phyloP scores from a whole-genome alignment of 2,329 filamentous ascomycete genomes.

The Chalaropsis ovoidea region DNA sequence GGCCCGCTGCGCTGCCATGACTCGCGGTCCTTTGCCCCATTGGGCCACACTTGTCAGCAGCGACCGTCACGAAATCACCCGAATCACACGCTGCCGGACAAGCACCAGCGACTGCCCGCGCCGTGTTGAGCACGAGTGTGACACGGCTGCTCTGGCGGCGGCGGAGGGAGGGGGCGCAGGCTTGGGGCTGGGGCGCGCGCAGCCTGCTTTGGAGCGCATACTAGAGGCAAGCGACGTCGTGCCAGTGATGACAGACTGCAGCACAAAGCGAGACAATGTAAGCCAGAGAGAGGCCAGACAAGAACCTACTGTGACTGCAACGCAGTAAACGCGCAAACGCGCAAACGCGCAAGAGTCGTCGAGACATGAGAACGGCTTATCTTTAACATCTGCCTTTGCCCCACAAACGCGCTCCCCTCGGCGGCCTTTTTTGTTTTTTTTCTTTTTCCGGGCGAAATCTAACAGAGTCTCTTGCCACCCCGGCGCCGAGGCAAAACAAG shows the following conservation, averaged over 20 bases:
- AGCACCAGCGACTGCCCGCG: slow-evolving; percentile 30
- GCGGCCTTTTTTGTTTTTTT: too few relatives aligned
- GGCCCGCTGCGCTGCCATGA: not conserved
- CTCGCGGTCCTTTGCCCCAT: not conserved
- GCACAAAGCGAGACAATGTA: not conserved
- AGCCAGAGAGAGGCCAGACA: not conserved
- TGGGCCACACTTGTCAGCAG: not conserved
- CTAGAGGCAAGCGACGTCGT: too few relatives aligned
- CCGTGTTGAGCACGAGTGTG: slow-evolving; percentile 27
- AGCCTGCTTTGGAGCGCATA: too few relatives aligned
- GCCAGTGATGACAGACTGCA: too few relatives aligned
- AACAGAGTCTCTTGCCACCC: too few relatives aligned
- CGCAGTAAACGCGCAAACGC: slow-evolving; percentile 41
- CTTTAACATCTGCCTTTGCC: too few relatives aligned
- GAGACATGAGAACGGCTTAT: slow-evolving; percentile 29
- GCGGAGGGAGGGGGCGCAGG: slow-evolving; percentile 26
- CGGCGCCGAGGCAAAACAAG: too few relatives aligned
- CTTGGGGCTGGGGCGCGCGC: not conserved
- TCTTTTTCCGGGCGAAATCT: too few relatives aligned
- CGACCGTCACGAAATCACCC: slow-evolving; percentile 13
- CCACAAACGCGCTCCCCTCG: too few relatives aligned
- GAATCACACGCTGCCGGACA: slow-evolving; percentile 30
- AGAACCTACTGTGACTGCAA: slow-evolving; percentile 40
- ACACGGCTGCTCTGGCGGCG: slow-evolving; percentile 30
- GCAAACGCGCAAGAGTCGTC: slow-evolving; percentile 39